Base-by-base conservation (phyloP, 2,329 filamentous ascomycete genomes). In the Penicillium sp. region DNA sequence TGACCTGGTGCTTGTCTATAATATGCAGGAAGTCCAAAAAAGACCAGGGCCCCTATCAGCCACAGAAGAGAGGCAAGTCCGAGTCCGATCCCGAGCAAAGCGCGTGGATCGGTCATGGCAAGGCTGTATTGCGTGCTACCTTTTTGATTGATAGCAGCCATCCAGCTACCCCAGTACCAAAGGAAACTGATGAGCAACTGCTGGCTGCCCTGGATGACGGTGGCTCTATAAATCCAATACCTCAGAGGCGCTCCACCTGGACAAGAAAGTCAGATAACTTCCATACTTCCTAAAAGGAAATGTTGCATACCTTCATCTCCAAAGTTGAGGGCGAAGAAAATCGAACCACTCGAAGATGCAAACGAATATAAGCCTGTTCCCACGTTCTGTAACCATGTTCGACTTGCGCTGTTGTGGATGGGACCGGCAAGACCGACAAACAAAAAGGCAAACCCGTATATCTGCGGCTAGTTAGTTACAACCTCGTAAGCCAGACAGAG, bases 241-340 rank as follows among this genome's bases (percentile, higher is more conserved):
- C 83, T 47, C 38, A 86, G 80, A 16, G 84, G 82, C 8, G 81
- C 79, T 47, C 84, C 84, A 25, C 50, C 81, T 81, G 84, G 16
- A 85, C 6, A 31, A 10, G 27, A 40, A n/a, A 37, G 18, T 52
- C 27, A 52, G 50, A 46, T 7, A 13, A 25, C 3, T 21, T 37
- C 6, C 8, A 39, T 39, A 39, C 4, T 39, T 25, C 8, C 10
- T 6, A 7, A 9, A 25, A 25, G 32, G 9, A 13, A 13, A 18
- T 12, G 13, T 16, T 32, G 9, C 50, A 16, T 52, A 49, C 81
- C 82, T 73, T 86, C 83, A 59, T 82, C 81, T 60, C 85, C 84
- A 63, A 87, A 87, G 70, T 88, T 88, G 44, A 86, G 78, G 4
- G 85, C 81, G 65, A 88, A 88, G 74, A 84, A 86, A 58, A 88